These are phyloP conservation scores for Saturnispora saitoi DNA, from an alignment of 805 yeast genomes.

Conservation along the genomic window DNA sequence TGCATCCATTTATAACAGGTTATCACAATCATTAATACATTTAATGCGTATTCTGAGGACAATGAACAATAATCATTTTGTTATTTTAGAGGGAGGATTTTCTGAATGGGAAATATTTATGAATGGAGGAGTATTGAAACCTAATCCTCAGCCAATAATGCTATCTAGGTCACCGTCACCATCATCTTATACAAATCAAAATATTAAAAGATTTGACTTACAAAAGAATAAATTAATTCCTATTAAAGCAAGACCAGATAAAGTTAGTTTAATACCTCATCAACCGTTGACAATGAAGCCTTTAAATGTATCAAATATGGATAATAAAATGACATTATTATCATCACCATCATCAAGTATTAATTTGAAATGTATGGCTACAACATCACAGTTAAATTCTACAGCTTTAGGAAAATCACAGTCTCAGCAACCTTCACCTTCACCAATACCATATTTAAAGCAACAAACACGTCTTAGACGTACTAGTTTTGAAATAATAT, in stretches of 20 bases:
- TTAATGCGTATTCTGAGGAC: conserved; percentile 31
- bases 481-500: conserved; percentile 28
- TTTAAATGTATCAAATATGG: background rate
- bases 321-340: background rate
- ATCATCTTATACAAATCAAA: background rate
- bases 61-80: conserved; percentile 28
- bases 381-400: conserved; percentile 12
- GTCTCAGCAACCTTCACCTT: conserved; percentile 5
- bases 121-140: conserved; percentile 1
- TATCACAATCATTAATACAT: conserved; percentile 21
- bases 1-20: conserved; percentile 22
- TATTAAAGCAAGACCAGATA: background rate
- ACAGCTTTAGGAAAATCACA: conserved; percentile 10
- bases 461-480: background rate
- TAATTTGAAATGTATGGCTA: conserved; percentile 4
- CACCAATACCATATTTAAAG: background rate
- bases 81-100: conserved; percentile 51
- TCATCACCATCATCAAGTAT: background rate
- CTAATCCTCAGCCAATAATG: background rate
- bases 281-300: background rate
- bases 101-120: conserved; percentile 44
- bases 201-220: background rate
- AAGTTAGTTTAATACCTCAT: background rate
- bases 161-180: conserved; percentile 10
- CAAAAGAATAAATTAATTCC: background rate